Conservation (phyloP, 495 filamentous ascomycete species). For the Daldinia loculata region DNA sequence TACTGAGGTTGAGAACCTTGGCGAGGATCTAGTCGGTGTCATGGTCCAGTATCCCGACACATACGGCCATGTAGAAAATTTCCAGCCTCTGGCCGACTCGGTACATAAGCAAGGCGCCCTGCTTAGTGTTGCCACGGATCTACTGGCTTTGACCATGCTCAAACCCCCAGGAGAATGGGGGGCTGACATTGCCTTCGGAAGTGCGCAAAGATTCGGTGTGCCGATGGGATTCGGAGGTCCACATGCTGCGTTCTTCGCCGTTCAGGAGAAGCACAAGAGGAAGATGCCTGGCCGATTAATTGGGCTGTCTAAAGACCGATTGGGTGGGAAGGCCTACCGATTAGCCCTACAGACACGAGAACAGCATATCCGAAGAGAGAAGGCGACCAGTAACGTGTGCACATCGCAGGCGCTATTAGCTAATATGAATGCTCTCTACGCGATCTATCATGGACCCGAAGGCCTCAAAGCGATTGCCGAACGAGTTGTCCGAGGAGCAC, state of each 20-base stretch:
- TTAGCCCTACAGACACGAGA: constrained; percentile 93
- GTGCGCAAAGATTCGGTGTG: constrained; percentile 92
- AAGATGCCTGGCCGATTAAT: constrained; percentile 95
- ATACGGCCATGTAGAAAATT: constrained; percentile 81
- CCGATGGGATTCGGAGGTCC: constrained; percentile 95
- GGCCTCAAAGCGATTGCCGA: constrained; percentile 89
- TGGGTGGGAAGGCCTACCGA: constrained; percentile 84
- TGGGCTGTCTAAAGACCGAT: constrained; percentile 90
- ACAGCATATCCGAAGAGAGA: constrained; percentile 96
- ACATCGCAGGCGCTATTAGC: constrained; percentile 95
- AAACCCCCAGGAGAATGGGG: constrained; percentile 96
- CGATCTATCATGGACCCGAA: constrained; percentile 92
- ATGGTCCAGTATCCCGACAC: constrained; percentile 96
- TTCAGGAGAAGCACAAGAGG: constrained; percentile 89
- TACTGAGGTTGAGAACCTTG: constrained; percentile 72
- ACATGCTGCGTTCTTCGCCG: constrained; percentile 97
- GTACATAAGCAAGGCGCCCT: constrained; percentile 83
- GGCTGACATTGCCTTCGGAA: constrained; percentile 96
- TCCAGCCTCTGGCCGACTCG: constrained; percentile 73
- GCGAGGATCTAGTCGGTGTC: constrained; percentile 87
- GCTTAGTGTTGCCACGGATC: constrained; percentile 90
- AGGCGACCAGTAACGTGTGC: constrained; percentile 98
- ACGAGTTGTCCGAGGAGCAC: constrained; percentile 73
- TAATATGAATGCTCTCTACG: constrained; percentile 98
- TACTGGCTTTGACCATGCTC: constrained; percentile 87